Base-by-base conservation (phyloP, 495 filamentous ascomycete genomes). In the Xylaria castorea region DNA sequence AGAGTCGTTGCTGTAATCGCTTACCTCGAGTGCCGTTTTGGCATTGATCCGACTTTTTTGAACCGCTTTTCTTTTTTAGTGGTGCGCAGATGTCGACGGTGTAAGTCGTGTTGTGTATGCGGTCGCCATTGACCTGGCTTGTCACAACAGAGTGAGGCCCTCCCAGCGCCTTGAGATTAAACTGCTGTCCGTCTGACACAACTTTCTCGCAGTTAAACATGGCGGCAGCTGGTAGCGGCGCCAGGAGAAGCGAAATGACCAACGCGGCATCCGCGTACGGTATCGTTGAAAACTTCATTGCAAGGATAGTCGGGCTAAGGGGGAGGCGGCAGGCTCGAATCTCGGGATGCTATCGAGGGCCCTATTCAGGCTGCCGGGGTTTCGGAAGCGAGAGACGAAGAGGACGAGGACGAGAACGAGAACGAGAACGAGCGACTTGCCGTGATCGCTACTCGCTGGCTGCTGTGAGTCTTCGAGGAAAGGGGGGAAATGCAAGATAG, bases 71-170 rank as follows among this genome's bases (percentile, higher is more conserved):
- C 66, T 86, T 83, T 70, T 84, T 83, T 55, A 99, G 82, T 22
- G 86, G 84, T 46, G 82, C 82, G 81, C 96, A 99, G 62, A 97
- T 87, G 75, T 98, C 93, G 46, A 99, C 79, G n/a, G 92, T 93
- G 82, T 95, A 97, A 11, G 93, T 97, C 8, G 90, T 94, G 76
- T 97, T 97, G 42, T 77, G 75, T 14, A 79, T 72, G 12, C 71
- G 83, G 0, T 85, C 88, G 50, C 78, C 76, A 2, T 81, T 80
- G 32, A 87, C 83, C 57, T 86, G 81, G 63, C 82, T 81, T 70
- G 89, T 86, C 46, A 89, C 88, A 34, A 97, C 84, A n/a, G 89
- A 89, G 78, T 94, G 92, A n/a, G 93, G 91, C 32, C 94, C 94
- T 44, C 84, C 86, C 11, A 98, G 87, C 25, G 85, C 66, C 16